Evolutionary conservation across 768 basidiomycete species (phyloP).

Genomic region (Royoungia palumana): DNA sequence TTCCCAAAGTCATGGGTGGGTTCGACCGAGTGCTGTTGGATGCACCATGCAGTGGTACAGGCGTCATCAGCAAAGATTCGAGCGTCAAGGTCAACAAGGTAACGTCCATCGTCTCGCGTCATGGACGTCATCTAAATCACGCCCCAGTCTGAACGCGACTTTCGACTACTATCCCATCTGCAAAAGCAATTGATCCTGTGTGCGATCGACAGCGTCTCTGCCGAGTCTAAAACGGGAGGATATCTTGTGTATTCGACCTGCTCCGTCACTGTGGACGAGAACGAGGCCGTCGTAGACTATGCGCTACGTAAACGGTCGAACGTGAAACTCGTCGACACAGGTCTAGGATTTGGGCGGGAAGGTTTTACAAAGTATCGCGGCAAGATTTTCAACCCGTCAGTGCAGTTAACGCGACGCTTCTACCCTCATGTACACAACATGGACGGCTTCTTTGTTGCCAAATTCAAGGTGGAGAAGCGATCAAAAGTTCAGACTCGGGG

Average conservation of each 20-base stretch:
- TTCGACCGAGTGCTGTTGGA: conserved; percentile 97
- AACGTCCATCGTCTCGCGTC: conserved; percentile 7
- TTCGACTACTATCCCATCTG: conserved; percentile 91
- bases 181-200: conserved; percentile 98
- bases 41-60: conserved; percentile 97
- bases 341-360: conserved; percentile 88
- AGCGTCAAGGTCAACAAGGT: conserved; percentile 99
- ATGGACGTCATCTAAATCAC: conserved; percentile 1
- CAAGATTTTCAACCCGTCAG: conserved; percentile 77
- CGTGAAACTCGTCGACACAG: conserved; percentile 87
- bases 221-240: conserved; percentile 88
- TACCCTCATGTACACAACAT: conserved; percentile 99
- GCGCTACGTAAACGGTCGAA: conserved; percentile 93
- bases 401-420: conserved; percentile 83
- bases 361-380: conserved; percentile 91
- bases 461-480: conserved; percentile 91
- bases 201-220: conserved; percentile 92
- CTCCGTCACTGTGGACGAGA: conserved; percentile 97
- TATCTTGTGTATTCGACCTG: conserved; percentile 98
- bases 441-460: conserved; percentile 99
- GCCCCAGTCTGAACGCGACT: conserved; percentile 86
- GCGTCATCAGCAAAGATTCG: conserved; percentile 96
- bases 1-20: conserved; percentile 98
- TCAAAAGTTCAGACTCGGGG: conserved; percentile 43
- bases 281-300: conserved; percentile 97